Evolutionary conservation across 176 grass and related monocot genomes (phyloP).

Genomic region (Raddia guianensis): DNA sequence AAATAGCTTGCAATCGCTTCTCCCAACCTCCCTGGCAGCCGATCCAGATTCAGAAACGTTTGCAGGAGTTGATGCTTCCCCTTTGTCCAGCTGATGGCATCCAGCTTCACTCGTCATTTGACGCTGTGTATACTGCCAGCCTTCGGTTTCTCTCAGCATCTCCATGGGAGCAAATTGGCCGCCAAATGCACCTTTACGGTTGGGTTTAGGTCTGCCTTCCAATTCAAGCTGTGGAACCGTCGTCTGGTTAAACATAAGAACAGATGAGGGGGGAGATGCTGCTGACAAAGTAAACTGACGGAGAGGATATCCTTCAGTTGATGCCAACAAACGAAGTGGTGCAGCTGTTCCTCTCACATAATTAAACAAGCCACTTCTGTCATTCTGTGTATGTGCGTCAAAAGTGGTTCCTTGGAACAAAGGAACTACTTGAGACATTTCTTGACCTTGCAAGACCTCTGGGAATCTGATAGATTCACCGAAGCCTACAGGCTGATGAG

Average conservation of each 20-base stretch:
- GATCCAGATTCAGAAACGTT: constrained; percentile 14
- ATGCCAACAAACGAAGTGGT: constrained; percentile 20
- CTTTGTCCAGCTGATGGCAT: constrained; percentile 26
- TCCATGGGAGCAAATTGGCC: constrained; percentile 13
- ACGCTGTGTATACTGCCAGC: not conserved
- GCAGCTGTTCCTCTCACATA: constrained; percentile 23
- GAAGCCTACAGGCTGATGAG: constrained; percentile 67
- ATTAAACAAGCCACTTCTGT: constrained; percentile 31
- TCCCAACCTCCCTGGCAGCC: not conserved
- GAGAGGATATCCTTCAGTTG: constrained; percentile 41
- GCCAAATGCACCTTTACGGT: constrained; percentile 18
- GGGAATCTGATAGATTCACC: constrained; percentile 65
- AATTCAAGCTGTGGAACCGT: constrained; percentile 18
- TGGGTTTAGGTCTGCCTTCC: not conserved
- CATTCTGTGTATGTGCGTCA: constrained; percentile 31
- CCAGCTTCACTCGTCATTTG: constrained; percentile 30
- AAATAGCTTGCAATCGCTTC: constrained; percentile 67
- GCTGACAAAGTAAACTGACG: constrained; percentile 34
- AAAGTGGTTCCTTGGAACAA: constrained; percentile 35
- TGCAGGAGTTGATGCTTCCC: constrained; percentile 17
- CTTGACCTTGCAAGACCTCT: constrained; percentile 99
- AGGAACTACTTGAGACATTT: constrained; percentile 62
- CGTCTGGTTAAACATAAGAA: constrained; percentile 71
- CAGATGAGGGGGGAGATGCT: constrained; percentile 63
- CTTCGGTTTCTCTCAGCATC: constrained; percentile 30